Percentiles rank a stretch among this genome's conserved stretches.
phyloP scores from a whole-genome alignment of 225 moss, liverwort and hornwort genomes.

The Straminergon stramineum region DNA sequence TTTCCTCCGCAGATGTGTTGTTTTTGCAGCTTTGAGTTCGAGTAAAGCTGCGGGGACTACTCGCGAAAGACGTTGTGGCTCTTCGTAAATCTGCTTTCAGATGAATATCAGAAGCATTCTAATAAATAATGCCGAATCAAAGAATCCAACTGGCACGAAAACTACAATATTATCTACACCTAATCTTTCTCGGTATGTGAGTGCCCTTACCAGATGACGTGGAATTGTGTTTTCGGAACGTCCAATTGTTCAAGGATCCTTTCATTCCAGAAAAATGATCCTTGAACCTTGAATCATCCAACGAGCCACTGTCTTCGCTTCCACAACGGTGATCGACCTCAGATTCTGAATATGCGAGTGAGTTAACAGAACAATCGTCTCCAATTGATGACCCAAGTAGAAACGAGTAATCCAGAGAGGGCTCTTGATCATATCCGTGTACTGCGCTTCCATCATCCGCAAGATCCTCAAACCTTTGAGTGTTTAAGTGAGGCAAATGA shows the following conservation, averaged over 20 bases:
- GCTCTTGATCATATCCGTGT: slow-evolving; percentile 13
- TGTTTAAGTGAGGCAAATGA: neutral
- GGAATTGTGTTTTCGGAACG: slow-evolving; percentile 1
- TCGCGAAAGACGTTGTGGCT: neutral
- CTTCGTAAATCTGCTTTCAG: slow-evolving; percentile 7
- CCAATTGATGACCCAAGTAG: slow-evolving; percentile 6
- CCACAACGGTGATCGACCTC: slow-evolving; percentile 1
- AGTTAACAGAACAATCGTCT: slow-evolving; percentile 19
- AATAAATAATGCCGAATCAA: neutral
- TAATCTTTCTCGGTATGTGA: neutral
- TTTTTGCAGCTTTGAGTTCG: slow-evolving; percentile 6
- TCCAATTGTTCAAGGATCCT: neutral
- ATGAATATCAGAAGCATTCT: neutral
- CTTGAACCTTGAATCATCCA: slow-evolving; percentile 7
- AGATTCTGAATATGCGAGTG: slow-evolving; percentile 9
- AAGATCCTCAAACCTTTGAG: neutral
- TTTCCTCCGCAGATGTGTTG: neutral
- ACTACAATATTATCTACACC: neutral
- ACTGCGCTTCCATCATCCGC: slow-evolving; percentile 9
- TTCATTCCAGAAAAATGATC: neutral
- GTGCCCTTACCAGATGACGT: slow-evolving; percentile 8
- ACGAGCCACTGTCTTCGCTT: slow-evolving; percentile 5
- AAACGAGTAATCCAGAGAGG: slow-evolving; percentile 7
- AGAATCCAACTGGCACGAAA: neutral
- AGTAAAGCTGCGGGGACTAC: neutral